Percentiles rank a stretch among this genome's conserved stretches.
Conservation (phyloP, 1,139 yeast genomes). For the Geotrichum bryndzae region DNA sequence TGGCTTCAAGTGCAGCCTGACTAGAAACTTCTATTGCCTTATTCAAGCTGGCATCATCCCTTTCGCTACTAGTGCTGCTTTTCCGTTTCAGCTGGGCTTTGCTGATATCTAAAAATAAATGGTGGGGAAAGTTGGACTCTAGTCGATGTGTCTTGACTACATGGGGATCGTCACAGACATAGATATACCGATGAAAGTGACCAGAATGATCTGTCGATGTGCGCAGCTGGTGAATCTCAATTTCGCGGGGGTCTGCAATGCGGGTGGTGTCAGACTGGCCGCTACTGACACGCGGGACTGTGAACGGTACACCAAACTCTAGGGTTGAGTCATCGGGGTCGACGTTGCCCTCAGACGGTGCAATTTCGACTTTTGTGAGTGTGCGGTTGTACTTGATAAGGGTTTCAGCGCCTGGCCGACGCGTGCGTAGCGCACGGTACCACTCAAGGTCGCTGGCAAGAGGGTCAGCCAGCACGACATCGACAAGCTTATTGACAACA, state of each 20-base stretch:
- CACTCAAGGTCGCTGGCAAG: constrained; percentile 33
- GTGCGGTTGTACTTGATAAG: constrained; percentile 28
- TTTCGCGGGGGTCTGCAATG: neutral
- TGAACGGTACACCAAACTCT: constrained; percentile 35
- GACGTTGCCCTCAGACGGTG: constrained; percentile 28
- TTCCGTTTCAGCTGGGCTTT: neutral
- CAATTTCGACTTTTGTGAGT: neutral
- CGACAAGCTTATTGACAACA: constrained; percentile 28
- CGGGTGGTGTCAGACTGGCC: neutral
- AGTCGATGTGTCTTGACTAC: neutral
- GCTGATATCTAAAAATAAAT: constrained; percentile 4
- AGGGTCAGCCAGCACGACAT: constrained; percentile 36
- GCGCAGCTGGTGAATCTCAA: constrained; percentile 5
- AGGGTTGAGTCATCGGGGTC: constrained; percentile 34
- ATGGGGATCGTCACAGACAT: constrained; percentile 2
- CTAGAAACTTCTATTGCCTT: constrained; percentile 21
- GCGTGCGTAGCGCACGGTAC: constrained; percentile 28
- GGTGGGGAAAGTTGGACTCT: neutral
- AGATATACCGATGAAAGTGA: neutral
- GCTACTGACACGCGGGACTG: constrained; percentile 17
- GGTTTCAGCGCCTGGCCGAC: constrained; percentile 34
- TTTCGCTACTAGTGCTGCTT: neutral
- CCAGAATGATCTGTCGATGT: neutral
- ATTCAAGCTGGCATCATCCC: neutral
- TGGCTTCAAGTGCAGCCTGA: constrained; percentile 27